Conservation (phyloP, 2,329 filamentous ascomycete genomes). For the Venturia carpophila region DNA sequence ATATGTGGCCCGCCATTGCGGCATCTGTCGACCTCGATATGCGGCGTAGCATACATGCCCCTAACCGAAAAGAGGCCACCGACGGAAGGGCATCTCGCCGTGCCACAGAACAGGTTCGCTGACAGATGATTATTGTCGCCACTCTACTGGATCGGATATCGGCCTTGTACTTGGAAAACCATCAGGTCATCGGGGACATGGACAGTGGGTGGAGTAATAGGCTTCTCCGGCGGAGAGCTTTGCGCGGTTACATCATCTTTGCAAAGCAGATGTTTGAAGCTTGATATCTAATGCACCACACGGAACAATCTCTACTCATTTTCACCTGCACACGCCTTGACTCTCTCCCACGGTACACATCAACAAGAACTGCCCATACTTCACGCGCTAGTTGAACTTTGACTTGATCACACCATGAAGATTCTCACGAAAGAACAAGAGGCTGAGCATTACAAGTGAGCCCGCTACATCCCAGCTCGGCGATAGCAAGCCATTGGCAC, state of each 20-base stretch:
- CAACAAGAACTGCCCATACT: not conserved
- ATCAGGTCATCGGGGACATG: not conserved
- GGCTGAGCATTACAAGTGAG: constrained; percentile 67
- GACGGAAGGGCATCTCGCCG: not conserved
- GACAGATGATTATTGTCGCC: not conserved
- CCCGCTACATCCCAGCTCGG: constrained; percentile 20
- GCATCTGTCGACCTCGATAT: not conserved
- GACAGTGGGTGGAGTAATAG: not conserved
- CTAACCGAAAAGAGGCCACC: not conserved
- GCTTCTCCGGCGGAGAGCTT: not conserved
- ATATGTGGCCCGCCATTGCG: not conserved
- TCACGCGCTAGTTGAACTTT: not conserved
- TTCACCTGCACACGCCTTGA: not conserved
- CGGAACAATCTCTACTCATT: not conserved
- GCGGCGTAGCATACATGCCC: not conserved
- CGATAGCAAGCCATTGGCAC: not conserved
- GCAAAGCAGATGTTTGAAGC: not conserved
- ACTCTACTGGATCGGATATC: not conserved
- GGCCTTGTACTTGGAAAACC: not conserved
- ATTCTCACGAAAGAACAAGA: constrained; percentile 92
- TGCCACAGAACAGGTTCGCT: not conserved
- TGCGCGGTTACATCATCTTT: constrained; percentile 2
- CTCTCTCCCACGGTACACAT: not conserved
- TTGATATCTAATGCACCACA: not conserved
- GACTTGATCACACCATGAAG: constrained; percentile 63